Conservation (phyloP, 2,329 filamentous ascomycete genomes). For the Tolypocladium cylindrosporum region DNA sequence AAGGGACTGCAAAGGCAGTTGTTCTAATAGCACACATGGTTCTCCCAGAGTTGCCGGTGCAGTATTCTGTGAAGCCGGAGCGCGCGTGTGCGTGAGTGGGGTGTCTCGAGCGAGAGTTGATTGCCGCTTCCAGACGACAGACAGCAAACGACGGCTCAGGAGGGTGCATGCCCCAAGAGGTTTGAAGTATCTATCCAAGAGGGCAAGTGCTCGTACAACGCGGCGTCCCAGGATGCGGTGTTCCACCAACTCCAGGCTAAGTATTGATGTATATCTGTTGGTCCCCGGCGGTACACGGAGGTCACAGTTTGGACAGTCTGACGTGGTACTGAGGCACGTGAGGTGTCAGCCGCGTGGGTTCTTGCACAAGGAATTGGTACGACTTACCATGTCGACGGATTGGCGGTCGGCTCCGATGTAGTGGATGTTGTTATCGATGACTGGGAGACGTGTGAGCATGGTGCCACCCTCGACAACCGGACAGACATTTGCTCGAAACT, state of each 20-base stretch:
- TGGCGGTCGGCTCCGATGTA: slow-evolving; percentile 19
- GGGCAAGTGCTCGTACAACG: neutral
- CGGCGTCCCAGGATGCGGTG: neutral
- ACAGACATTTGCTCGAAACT: slow-evolving; percentile 1
- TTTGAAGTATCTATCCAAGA: neutral
- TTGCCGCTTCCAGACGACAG: too few species aligned
- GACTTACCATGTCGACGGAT: slow-evolving; percentile 21
- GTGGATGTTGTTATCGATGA: slow-evolving; percentile 24
- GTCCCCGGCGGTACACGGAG: neutral
- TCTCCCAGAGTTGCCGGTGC: neutral
- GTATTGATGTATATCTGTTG: neutral
- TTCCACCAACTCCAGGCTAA: neutral
- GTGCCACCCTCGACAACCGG: too few species aligned
- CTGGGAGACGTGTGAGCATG: slow-evolving; percentile 9
- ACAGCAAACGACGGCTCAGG: too few species aligned
- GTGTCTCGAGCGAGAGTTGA: too few species aligned
- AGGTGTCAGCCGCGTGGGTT: neutral
- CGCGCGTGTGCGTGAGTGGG: neutral
- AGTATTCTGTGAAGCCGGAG: neutral
- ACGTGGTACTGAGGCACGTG: slow-evolving; percentile 16
- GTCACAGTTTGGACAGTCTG: slow-evolving; percentile 6
- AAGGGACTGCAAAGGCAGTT: neutral
- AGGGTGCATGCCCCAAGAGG: neutral
- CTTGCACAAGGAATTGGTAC: neutral
- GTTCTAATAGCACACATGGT: neutral